Evolutionary conservation across 1,139 yeast species (phyloP).

Genomic region (Kazachstania sp.): DNA sequence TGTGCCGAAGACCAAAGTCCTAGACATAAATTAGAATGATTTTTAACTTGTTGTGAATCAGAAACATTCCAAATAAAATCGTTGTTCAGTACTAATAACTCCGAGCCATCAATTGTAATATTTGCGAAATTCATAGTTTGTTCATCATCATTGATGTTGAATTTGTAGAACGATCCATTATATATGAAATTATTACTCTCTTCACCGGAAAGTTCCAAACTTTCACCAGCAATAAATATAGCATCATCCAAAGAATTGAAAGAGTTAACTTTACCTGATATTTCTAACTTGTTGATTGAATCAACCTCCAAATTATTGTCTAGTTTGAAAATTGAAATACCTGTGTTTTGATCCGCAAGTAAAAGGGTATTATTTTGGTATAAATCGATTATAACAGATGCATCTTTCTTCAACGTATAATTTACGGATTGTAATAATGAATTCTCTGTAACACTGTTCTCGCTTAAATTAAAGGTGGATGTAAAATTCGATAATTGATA

Average conservation of each 20-base stretch:
- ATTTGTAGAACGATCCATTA: slow-evolving; percentile 27
- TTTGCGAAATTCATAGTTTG: slow-evolving; percentile 14
- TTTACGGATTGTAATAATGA: slow-evolving; percentile 58
- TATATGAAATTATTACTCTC: slow-evolving; percentile 16
- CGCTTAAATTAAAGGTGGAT: slow-evolving; percentile 27
- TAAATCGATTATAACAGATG: slow-evolving; percentile 23
- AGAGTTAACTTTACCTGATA: slow-evolving; percentile 15
- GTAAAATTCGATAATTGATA: slow-evolving; percentile 67
- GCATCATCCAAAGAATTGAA: slow-evolving; percentile 18
- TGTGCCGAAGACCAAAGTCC: slow-evolving; percentile 26
- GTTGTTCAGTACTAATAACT: slow-evolving; percentile 23
- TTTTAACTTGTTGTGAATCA: slow-evolving; percentile 11
- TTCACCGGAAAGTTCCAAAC: slow-evolving; percentile 10
- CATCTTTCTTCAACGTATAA: slow-evolving; percentile 33
- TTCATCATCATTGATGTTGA: slow-evolving; percentile 12
- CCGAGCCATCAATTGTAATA: slow-evolving; percentile 21
- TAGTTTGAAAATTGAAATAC: slow-evolving; percentile 17
- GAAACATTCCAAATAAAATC: slow-evolving; percentile 21
- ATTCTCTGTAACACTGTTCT: slow-evolving; percentile 51
- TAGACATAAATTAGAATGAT: slow-evolving; percentile 23
- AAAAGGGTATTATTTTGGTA: slow-evolving; percentile 16
- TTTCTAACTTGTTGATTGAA: slow-evolving; percentile 8
- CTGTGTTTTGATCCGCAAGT: slow-evolving; percentile 22
- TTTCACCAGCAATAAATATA: slow-evolving; percentile 16
- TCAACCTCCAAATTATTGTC: slow-evolving; percentile 11